phyloP scores from a whole-genome alignment of 2,329 filamentous ascomycete species.

The Arthroderma sp. region DNA sequence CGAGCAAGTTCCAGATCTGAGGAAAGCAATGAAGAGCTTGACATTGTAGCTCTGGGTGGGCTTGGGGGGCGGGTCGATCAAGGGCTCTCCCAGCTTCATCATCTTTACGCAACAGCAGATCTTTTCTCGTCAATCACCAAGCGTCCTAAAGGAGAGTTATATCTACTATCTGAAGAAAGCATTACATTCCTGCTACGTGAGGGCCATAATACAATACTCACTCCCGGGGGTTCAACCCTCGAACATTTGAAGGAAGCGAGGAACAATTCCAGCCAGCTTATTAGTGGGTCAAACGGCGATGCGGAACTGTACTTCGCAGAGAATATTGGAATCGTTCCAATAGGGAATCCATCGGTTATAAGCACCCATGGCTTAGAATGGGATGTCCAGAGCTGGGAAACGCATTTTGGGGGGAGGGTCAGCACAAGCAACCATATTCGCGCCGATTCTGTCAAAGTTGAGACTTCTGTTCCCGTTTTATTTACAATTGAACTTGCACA shows the following conservation, averaged over 20 bases:
- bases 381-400: constrained; percentile 76
- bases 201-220: constrained; percentile 55
- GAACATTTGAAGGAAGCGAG: not conserved
- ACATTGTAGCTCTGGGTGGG: constrained; percentile 73
- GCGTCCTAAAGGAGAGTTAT: constrained; percentile 44
- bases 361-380: constrained; percentile 73
- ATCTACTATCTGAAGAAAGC: constrained; percentile 67
- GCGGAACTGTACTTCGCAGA: constrained; percentile 47
- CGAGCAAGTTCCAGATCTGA: constrained; percentile 7
- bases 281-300: constrained; percentile 4
- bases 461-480: constrained; percentile 51
- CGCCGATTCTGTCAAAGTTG: constrained; percentile 45
- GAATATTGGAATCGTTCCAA: constrained; percentile 73
- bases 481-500: constrained; percentile 57
- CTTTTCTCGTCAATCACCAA: constrained; percentile 1
- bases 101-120: constrained; percentile 45
- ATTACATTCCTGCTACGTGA: constrained; percentile 67
- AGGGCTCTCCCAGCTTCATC: constrained; percentile 75
- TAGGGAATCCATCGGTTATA: constrained; percentile 67
- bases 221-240: constrained; percentile 33
- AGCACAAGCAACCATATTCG: constrained; percentile 74
- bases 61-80: constrained; percentile 88
- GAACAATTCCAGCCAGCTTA: constrained; percentile 1
- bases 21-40: constrained; percentile 22
- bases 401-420: constrained; percentile 56